Base-by-base conservation (phyloP, 148 eudicot genomes). In the Mesembryanthemum crystallinum region DNA sequence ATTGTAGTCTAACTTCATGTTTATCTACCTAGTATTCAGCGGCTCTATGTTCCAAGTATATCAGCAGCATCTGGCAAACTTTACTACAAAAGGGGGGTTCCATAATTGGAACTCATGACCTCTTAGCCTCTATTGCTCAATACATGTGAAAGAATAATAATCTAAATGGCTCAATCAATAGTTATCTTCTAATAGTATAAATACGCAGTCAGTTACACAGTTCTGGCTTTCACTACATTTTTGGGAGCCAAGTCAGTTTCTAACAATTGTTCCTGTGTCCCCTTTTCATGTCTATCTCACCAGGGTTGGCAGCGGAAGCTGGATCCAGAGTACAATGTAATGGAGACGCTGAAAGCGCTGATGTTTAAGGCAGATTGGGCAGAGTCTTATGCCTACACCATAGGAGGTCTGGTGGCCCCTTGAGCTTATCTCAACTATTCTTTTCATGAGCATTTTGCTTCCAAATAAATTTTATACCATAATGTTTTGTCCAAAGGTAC, bases 261-360 rank as follows among this genome's bases (percentile, higher is more conserved):
- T 43, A 11, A 39, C 49, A 24, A 51, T 17, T 25, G 35, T 33
- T 28, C 35, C 12, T 55, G 14, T 79, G 12, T 69, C 3, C 52
- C 14, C 18, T 47, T 13, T 47, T 8, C 23, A 18, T 23, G 18
- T 54, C 14, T 54, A 5, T 18, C 4, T 54, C 59, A 49, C 23
- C 68, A 92, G 95, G 92, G 97, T 20, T 92, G 97, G 97, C 97
- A 92, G 75, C 73, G 87, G 76, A 92, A 92, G 81, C 85, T 92
- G 32, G 95, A 92, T 67, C 97, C 95, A 4, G 91, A 82, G 49
- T 92, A 88, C 78, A 86, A 92, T 55, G 91, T 83, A 25, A 70
- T 92, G 87, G 78, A 82, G 18, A 85, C 95, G 33, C 49, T 92
- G 80, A 89, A 82, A 62, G 78, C 82, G 4, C 73, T 92, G 81